Evolutionary conservation across 1,284 basidiomycete genomes (phyloP).

Genomic region (Vanrija sp.): DNA sequence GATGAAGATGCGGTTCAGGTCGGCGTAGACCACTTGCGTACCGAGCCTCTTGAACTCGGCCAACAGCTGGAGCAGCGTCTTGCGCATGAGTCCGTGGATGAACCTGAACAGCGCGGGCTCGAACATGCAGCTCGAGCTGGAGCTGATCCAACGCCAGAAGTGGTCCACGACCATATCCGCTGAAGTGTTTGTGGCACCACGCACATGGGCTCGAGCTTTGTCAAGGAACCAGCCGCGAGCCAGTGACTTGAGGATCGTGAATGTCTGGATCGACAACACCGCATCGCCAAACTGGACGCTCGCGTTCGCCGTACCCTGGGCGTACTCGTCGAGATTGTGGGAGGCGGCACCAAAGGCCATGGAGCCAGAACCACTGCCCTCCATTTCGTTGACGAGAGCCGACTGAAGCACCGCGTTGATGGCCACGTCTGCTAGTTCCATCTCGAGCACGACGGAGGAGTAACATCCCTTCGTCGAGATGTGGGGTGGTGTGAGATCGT

Average conservation of each 20-base stretch:
- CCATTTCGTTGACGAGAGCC: slow-evolving; percentile 90
- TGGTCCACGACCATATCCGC: slow-evolving; percentile 64
- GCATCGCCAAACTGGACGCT: slow-evolving; percentile 86
- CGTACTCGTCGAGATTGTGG: slow-evolving; percentile 87
- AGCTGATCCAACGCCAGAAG: slow-evolving; percentile 97
- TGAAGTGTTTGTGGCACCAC: slow-evolving; percentile 45
- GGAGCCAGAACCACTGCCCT: slow-evolving; percentile 80
- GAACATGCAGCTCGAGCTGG: slow-evolving; percentile 77
- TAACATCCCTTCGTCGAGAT: slow-evolving; percentile 84
- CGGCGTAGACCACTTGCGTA: slow-evolving; percentile 90
- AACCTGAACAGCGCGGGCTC: slow-evolving; percentile 93
- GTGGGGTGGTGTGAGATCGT: slow-evolving; percentile 80
- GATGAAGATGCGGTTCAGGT: slow-evolving; percentile 84
- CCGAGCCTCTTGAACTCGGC: slow-evolving; percentile 96
- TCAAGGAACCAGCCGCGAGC: slow-evolving; percentile 91
- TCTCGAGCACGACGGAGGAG: slow-evolving; percentile 86
- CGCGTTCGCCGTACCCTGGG: slow-evolving; percentile 64
- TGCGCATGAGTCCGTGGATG: slow-evolving; percentile 92
- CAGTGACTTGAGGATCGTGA: slow-evolving; percentile 80
- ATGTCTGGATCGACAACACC: slow-evolving; percentile 84
- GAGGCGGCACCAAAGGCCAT: slow-evolving; percentile 91
- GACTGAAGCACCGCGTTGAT: slow-evolving; percentile 94
- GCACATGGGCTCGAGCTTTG: slow-evolving; percentile 58
- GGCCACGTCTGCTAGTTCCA: slow-evolving; percentile 86
- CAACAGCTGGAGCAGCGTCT: slow-evolving; percentile 93